Base-by-base conservation (phyloP, 2,329 filamentous ascomycete species). In the Fusarium piperis region DNA sequence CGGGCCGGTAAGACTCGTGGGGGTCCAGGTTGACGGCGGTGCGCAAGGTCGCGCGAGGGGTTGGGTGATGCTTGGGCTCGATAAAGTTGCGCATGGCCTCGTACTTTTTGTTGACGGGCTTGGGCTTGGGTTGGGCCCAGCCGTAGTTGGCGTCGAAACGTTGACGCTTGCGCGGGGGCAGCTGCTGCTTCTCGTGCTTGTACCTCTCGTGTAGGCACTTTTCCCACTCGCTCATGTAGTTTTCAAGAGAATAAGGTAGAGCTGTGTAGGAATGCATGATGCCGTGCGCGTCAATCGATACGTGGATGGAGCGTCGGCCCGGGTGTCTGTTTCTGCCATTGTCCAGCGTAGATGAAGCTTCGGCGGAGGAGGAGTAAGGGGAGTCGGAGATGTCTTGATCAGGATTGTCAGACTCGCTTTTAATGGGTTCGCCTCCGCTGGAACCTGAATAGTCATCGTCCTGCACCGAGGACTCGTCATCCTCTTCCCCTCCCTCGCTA, bases 241-340 rank as follows among this genome's bases (percentile, higher is more conserved):
- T 20, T 1, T 8, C 12, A 48, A 74, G 44, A 15, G 72, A 74
- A 62, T 59, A 70, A 15, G 69, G 67, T 2, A 63, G 59, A 9
- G 30, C n/a, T 4, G 23, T 16, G 6, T 12, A 9, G 6, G 18
- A 44, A 23, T 36, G 26, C 8, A 28, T 26, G 23, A 15, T n/a
- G 20, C 56, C 56, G 15, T 33, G 3, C 16, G 23, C 28, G 20
- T 58, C 26, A 6, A 16, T 20, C 15, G 26, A 16, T 20, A 26
- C 18, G 16, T 32, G 6, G 15, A 55, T 35, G 8, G 18, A 9
- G 9, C 18, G 18, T 4, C 8, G 10, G 41, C 12, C 20, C 9
- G 10, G 6, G 13, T 26, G 18, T 35, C 9, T 32, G 35, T 36
- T 10, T 51, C 39, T 33, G 5, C 15, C 39, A 55, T 55, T 36